Evolutionary conservation across 805 yeast species (phyloP).

Genomic region (Metschnikowia borealis): DNA sequence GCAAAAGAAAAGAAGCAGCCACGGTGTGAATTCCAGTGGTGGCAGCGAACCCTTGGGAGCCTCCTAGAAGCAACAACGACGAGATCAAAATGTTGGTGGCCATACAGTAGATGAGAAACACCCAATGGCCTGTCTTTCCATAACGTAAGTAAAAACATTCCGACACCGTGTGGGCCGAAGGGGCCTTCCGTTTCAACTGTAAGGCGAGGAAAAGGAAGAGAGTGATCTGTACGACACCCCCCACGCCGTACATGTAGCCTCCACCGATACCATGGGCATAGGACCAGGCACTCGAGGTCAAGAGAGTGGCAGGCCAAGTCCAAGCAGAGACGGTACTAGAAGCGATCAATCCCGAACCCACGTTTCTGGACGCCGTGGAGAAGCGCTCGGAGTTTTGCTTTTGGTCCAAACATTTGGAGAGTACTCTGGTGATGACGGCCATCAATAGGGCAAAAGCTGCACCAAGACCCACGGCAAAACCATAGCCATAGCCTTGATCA

Average conservation of each 20-base stretch:
- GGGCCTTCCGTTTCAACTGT: constrained; percentile 18
- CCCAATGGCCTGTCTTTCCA: constrained; percentile 15
- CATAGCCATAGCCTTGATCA: constrained; percentile 7
- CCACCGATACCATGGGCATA: constrained; percentile 9
- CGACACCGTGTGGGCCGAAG: constrained; percentile 19
- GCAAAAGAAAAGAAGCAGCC: constrained; percentile 44
- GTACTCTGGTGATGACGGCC: constrained; percentile 7
- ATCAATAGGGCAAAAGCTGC: constrained; percentile 9
- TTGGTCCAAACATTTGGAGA: constrained; percentile 7
- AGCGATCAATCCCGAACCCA: constrained; percentile 7
- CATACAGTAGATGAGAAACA: constrained; percentile 11
- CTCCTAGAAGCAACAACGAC: constrained; percentile 10
- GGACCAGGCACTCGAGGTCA: constrained; percentile 6
- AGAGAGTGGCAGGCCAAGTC: constrained; percentile 36
- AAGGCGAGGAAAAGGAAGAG: constrained; percentile 20
- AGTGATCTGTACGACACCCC: constrained; percentile 17
- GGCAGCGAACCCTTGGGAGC: constrained; percentile 9
- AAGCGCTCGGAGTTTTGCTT: constrained; percentile 11
- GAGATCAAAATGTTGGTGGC: constrained; percentile 15
- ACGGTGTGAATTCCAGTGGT: constrained; percentile 12
- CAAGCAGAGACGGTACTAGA: constrained; percentile 11
- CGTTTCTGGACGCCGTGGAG: constrained; percentile 9
- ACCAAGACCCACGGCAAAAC: constrained; percentile 8
- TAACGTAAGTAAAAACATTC: constrained; percentile 15
- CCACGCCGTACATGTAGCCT: constrained; percentile 7